phyloP scores from a whole-genome alignment of 495 filamentous ascomycete genomes.

The Neurospora tetraspora region DNA sequence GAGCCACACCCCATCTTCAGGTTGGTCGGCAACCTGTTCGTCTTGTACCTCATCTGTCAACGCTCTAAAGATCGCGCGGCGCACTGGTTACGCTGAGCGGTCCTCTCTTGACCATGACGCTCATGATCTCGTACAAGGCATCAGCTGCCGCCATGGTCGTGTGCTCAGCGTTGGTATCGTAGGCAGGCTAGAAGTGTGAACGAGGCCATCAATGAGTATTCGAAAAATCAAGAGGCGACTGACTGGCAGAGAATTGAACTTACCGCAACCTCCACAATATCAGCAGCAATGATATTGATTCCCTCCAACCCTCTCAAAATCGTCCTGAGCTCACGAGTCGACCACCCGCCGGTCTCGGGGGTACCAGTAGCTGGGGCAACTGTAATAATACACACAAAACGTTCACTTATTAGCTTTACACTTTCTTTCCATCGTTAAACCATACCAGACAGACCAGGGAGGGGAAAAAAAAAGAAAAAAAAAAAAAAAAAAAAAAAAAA shows the following conservation, averaged over 20 bases:
- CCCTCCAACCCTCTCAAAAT: slow-evolving; percentile 62
- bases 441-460: not conserved
- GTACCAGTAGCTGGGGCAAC: slow-evolving; percentile 22
- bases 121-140: slow-evolving; percentile 77
- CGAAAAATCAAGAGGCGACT: not conserved
- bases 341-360: slow-evolving; percentile 70
- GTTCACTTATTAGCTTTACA: not conserved
- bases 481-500: not conserved
- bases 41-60: not conserved
- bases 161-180: slow-evolving; percentile 78
- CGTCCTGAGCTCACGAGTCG: slow-evolving; percentile 59
- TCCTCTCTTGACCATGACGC: slow-evolving; percentile 64
- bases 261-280: slow-evolving; percentile 72
- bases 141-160: slow-evolving; percentile 80
- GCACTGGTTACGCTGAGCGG: slow-evolving; percentile 21
- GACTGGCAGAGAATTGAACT: slow-evolving; percentile 4
- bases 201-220: not conserved
- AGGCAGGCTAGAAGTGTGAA: slow-evolving; percentile 50
- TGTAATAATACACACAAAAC: not conserved
- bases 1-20: rapidly evolving
- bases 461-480: slow-evolving; percentile 5
- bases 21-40: not conserved
- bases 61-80: not conserved
- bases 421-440: not conserved
- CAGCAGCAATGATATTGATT: slow-evolving; percentile 62